phyloP scores from a whole-genome alignment of 257 asterid species.

The Haberlea rhodopensis region DNA sequence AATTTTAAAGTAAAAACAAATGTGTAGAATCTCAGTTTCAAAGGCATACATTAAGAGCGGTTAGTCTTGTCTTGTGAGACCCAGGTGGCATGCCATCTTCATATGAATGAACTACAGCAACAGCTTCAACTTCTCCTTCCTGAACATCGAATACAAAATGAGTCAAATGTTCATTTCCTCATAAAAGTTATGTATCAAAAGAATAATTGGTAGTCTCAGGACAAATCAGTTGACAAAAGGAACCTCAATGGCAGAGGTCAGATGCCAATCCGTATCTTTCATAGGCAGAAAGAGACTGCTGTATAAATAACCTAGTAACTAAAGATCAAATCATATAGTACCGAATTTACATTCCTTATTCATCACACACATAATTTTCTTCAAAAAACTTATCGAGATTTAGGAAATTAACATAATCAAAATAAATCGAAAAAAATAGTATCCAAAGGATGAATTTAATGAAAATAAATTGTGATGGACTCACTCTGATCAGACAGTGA shows the following conservation, averaged over 20 bases:
- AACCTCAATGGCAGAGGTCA: conserved; percentile 11
- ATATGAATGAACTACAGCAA: conserved; percentile 78
- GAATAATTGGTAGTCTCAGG: not conserved
- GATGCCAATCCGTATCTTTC: conserved; percentile 3
- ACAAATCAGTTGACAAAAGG: conserved; percentile 9
- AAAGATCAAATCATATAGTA: conserved; percentile 17
- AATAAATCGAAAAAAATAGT: conserved; percentile 7
- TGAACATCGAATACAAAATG: conserved; percentile 38
- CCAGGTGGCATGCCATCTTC: conserved; percentile 81
- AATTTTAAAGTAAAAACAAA: not conserved
- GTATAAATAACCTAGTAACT: conserved; percentile 13
- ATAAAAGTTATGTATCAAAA: not conserved
- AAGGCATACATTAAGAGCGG: conserved; percentile 80
- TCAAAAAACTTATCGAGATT: conserved; percentile 9
- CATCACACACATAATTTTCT: not conserved
- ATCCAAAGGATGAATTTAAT: conserved; percentile 17
- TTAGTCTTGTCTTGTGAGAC: conserved; percentile 83
- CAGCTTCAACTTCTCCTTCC: conserved; percentile 97
- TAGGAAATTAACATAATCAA: conserved; percentile 1
- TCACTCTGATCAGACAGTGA: conserved; percentile 79
- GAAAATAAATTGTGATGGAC: conserved; percentile 26
- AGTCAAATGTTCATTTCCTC: conserved; percentile 3
- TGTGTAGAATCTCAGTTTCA: conserved; percentile 8
- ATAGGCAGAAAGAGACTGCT: conserved; percentile 7
- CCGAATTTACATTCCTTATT: conserved; percentile 5